Evolutionary conservation across 176 grass and related monocot species (phyloP).

Genomic region (Cenchrus fungigraminus): DNA sequence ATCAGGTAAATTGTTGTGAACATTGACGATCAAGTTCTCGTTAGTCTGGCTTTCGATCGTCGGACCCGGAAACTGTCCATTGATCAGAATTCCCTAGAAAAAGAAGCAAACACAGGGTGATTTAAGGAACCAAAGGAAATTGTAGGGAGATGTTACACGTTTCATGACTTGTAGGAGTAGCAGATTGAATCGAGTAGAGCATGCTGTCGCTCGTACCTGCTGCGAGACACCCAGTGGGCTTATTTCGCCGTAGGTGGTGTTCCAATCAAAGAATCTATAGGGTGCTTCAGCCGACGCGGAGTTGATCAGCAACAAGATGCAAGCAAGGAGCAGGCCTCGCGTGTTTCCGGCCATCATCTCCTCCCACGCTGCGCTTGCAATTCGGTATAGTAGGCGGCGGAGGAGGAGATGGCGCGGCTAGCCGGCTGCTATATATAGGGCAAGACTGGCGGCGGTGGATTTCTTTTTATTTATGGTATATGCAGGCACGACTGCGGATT

Average conservation of each 20-base stretch:
- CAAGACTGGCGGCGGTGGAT: too few relatives aligned
- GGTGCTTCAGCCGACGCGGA: slow-evolving; percentile 44
- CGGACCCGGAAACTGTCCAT: slow-evolving; percentile 81
- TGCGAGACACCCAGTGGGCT: slow-evolving; percentile 60
- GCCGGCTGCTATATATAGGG: background rate
- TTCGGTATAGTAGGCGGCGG: background rate
- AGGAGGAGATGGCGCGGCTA: background rate
- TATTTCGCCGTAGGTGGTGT: slow-evolving; percentile 60
- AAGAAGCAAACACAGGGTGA: background rate
- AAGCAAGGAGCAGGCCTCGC: background rate
- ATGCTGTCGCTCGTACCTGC: slow-evolving; percentile 39
- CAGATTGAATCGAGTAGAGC: background rate
- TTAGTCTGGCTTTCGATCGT: slow-evolving; percentile 70
- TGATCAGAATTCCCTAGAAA: slow-evolving; percentile 75
- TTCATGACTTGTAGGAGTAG: background rate
- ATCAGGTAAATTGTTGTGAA: slow-evolving; percentile 60
- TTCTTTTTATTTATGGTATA: too few relatives aligned
- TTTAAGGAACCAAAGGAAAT: background rate
- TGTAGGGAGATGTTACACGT: background rate
- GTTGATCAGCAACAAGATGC: background rate
- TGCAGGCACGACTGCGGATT: too few relatives aligned
- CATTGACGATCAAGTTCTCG: slow-evolving; percentile 75
- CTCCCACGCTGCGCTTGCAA: background rate
- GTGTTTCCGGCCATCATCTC: background rate
- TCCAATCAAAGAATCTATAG: slow-evolving; percentile 69